These are phyloP conservation scores for Penicillium herquei DNA, from an alignment of 495 filamentous ascomycete species.

Conservation along the genomic window DNA sequence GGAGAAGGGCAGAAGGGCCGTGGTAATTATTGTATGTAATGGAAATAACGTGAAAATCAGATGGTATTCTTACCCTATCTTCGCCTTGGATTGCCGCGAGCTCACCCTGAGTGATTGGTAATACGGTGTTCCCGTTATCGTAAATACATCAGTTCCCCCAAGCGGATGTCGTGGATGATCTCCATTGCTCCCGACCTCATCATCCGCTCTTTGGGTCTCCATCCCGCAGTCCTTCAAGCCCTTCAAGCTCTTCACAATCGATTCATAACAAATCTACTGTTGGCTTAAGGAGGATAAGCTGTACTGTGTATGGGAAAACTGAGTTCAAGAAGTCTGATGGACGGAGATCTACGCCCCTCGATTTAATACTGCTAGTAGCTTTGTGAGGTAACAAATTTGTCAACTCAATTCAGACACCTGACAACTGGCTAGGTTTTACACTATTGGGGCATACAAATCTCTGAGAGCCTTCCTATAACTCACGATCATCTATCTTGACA, in stretches of 20 bases:
- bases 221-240: too few relatives aligned
- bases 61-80: neutral
- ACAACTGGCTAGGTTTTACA: neutral
- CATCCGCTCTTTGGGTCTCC: neutral
- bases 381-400: neutral
- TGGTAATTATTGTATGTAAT: slow-evolving; percentile 4
- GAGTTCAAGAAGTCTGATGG: neutral
- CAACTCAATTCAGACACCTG: neutral
- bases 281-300: slow-evolving; percentile 5
- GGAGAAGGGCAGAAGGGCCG: slow-evolving; percentile 9
- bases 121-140: neutral
- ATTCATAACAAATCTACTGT: neutral
- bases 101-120: neutral
- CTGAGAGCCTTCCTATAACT: too few relatives aligned
- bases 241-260: slow-evolving; percentile 12
- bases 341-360: slow-evolving; percentile 6
- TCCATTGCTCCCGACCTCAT: slow-evolving; percentile 19
- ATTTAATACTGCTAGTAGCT: slow-evolving; percentile 4
- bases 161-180: slow-evolving; percentile 26
- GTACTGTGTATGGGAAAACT: neutral
- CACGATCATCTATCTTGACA: too few relatives aligned
- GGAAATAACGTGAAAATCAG: neutral
- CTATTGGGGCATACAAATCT: neutral
- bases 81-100: slow-evolving; percentile 4
- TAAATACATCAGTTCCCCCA: neutral